Percentiles rank a stretch among this genome's conserved stretches.
These are phyloP conservation scores for Violaceomyces palustris DNA, from an alignment of 1,284 basidiomycete genomes.

Conservation along the genomic window DNA sequence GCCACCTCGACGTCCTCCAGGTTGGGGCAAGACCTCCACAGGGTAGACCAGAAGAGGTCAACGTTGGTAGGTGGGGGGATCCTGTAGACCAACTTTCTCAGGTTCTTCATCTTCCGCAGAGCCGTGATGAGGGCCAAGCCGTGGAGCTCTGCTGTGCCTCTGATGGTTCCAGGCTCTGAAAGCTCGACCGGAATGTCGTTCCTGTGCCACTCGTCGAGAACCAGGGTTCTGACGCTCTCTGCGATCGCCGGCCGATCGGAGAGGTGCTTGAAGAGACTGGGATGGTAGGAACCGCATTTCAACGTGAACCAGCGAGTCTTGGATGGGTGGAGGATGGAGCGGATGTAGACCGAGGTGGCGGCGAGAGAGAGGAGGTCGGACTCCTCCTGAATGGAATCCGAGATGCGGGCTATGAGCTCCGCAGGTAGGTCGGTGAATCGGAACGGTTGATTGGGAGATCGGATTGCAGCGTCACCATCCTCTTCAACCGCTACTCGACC, in stretches of 20 bases:
- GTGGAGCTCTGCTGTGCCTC: too few relatives aligned
- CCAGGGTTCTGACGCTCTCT: neutral
- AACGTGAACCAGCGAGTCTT: neutral
- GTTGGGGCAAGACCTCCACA: neutral
- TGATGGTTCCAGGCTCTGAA: too few relatives aligned
- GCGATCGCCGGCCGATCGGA: neutral
- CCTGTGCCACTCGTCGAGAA: neutral
- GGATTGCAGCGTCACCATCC: too few relatives aligned
- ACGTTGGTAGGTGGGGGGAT: neutral
- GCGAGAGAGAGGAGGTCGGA: constrained; percentile 6
- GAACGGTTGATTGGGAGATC: too few relatives aligned
- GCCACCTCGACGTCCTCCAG: neutral
- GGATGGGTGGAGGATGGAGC: neutral
- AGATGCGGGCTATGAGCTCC: too few relatives aligned
- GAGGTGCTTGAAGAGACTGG: neutral
- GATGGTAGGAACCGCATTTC: neutral
- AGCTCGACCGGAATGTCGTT: too few relatives aligned
- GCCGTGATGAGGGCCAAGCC: neutral
- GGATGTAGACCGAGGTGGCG: neutral
- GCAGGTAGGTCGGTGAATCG: too few relatives aligned
- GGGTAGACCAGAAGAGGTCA: neutral
- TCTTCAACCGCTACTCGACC: too few relatives aligned
- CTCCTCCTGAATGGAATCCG: too few relatives aligned
- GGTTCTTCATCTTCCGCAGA: neutral
- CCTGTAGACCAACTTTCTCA: neutral